phyloP scores from a whole-genome alignment of 495 filamentous ascomycete genomes.

The Chaetomium fimeti region DNA sequence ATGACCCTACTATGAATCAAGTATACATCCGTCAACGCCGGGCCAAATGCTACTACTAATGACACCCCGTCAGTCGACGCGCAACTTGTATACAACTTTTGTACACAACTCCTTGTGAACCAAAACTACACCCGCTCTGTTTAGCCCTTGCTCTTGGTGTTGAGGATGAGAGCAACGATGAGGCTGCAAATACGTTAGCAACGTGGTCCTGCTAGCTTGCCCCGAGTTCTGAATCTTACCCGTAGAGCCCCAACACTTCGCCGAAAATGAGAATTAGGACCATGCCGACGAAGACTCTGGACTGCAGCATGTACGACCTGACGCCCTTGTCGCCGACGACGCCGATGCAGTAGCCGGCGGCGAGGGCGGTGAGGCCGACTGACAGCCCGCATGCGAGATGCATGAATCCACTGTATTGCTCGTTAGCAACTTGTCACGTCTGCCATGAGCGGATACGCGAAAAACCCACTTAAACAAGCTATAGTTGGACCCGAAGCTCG shows the following conservation, averaged over 20 bases:
- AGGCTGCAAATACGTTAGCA: slow-evolving; percentile 33
- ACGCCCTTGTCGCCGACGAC: slow-evolving; percentile 93
- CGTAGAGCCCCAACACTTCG: slow-evolving; percentile 95
- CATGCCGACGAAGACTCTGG: slow-evolving; percentile 95
- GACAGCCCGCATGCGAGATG: slow-evolving; percentile 89
- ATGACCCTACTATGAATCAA: slow-evolving; percentile 25
- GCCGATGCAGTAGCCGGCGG: slow-evolving; percentile 97
- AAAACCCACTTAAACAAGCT: slow-evolving; percentile 76
- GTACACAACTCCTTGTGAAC: slow-evolving; percentile 18
- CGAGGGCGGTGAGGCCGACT: slow-evolving; percentile 86
- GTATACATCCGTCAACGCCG: slow-evolving; percentile 34
- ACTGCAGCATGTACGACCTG: slow-evolving; percentile 92
- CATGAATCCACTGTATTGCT: slow-evolving; percentile 69
- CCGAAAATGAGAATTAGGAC: slow-evolving; percentile 98
- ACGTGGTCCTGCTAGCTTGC: neutral
- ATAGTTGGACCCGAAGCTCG: slow-evolving; percentile 57
- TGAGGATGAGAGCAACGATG: slow-evolving; percentile 53
- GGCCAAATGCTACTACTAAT: slow-evolving; percentile 35
- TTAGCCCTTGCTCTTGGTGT: slow-evolving; percentile 56
- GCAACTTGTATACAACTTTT: slow-evolving; percentile 24
- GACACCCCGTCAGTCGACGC: slow-evolving; percentile 17
- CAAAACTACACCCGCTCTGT: neutral
- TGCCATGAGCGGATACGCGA: too few species aligned
- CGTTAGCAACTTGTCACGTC: slow-evolving; percentile 26
- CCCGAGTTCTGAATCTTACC: slow-evolving; percentile 54